Conservation (phyloP, 805 yeast genomes). For the Pichia nanzhaoensis region DNA sequence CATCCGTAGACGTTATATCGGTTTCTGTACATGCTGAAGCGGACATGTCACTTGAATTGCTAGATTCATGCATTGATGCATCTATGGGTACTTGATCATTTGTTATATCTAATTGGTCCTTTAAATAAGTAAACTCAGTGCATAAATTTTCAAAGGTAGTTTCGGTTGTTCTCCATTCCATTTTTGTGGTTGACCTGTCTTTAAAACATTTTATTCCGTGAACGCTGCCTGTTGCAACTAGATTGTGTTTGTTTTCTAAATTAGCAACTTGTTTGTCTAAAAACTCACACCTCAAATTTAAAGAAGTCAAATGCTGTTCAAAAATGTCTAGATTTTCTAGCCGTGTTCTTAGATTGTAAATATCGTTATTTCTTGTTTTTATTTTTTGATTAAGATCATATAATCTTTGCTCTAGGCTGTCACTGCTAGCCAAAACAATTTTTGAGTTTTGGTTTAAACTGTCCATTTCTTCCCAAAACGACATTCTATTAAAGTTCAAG, state of each 20-base stretch:
- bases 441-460: neutral
- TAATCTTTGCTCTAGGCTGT: constrained; percentile 14
- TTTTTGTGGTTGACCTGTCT: constrained; percentile 18
- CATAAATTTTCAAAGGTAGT: constrained; percentile 40
- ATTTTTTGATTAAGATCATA: constrained; percentile 17
- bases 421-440: constrained; percentile 7
- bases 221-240: neutral
- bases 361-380: constrained; percentile 16
- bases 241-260: constrained; percentile 19
- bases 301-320: constrained; percentile 27
- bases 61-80: neutral
- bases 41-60: neutral
- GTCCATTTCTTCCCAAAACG: neutral
- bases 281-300: constrained; percentile 29
- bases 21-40: constrained; percentile 10
- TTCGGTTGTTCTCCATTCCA: constrained; percentile 40
- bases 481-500: neutral
- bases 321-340: constrained; percentile 25
- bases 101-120: constrained; percentile 20
- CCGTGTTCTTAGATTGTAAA: constrained; percentile 20
- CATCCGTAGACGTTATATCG: constrained; percentile 9
- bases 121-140: constrained; percentile 34
- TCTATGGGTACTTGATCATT: constrained; percentile 12
- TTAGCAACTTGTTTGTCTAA: constrained; percentile 30
- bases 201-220: neutral